A percentile compares a stretch with the other conserved stretches of the same genome.
phyloP scores from a whole-genome alignment of 2,329 filamentous ascomycete species.

The Sclerotinia subarctica region DNA sequence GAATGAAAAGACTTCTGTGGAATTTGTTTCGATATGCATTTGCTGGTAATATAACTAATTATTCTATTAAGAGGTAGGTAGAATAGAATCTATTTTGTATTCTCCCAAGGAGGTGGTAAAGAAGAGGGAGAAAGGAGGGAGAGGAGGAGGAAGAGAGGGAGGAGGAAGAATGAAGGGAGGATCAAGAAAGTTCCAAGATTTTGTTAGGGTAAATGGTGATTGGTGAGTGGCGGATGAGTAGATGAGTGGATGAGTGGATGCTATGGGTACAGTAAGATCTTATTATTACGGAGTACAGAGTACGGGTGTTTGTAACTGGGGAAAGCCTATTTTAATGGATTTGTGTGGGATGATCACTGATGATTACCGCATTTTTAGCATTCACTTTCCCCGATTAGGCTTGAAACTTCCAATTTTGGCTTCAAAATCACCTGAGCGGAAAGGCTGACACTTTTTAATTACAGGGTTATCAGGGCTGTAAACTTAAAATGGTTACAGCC shows the following conservation, averaged over 20 bases:
- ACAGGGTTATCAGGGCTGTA: neutral
- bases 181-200: slow-evolving; percentile 11
- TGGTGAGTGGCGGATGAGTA: neutral
- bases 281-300: no score
- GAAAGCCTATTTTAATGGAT: neutral
- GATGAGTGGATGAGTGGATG: no score
- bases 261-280: no score
- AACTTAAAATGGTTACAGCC: no score
- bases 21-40: slow-evolving; percentile 39
- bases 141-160: neutral
- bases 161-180: neutral
- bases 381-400: neutral
- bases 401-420: neutral
- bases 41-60: slow-evolving; percentile 25
- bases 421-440: neutral
- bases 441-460: neutral
- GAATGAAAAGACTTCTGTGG: slow-evolving; percentile 26
- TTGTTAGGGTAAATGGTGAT: neutral
- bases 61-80: neutral
- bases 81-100: neutral
- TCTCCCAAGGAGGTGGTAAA: slow-evolving; percentile 4
- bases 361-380: neutral
- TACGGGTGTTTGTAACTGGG: no score
- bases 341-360: neutral
- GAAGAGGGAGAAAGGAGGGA: neutral